phyloP scores from a whole-genome alignment of 306 rosid species.

The peach (Prunus persica) region DNA sequence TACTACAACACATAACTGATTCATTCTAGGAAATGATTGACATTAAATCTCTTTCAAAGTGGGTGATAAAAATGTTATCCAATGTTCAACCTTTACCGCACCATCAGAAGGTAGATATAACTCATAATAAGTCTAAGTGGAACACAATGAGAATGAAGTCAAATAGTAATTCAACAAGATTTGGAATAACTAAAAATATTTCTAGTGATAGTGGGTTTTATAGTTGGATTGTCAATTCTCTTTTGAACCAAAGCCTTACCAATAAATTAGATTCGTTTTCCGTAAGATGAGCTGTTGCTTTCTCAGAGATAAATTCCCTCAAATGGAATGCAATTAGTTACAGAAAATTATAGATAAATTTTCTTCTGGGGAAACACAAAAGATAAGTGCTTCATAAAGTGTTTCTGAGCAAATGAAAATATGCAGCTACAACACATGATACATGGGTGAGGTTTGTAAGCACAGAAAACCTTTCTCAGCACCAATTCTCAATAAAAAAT shows the following conservation, averaged over 20 bases:
- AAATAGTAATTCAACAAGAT: neutral
- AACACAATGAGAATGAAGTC: constrained; percentile 13
- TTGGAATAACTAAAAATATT: neutral
- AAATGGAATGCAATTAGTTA: neutral
- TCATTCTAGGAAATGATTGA: constrained; percentile 8
- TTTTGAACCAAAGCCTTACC: constrained; percentile 13
- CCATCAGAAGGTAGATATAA: constrained; percentile 21
- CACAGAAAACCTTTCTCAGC: neutral
- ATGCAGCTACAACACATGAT: neutral
- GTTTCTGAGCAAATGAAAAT: neutral
- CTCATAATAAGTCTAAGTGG: neutral
- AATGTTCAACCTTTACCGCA: neutral
- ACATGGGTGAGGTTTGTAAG: neutral
- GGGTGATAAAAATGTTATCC: neutral
- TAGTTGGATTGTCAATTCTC: constrained; percentile 24
- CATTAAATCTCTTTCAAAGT: neutral
- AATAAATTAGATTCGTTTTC: constrained; percentile 14
- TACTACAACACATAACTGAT: neutral
- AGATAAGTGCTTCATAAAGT: neutral
- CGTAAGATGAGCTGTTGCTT: constrained; percentile 24
- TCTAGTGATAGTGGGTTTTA: constrained; percentile 3
- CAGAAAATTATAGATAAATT: neutral
- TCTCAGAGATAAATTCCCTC: constrained; percentile 10
- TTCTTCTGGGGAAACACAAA: neutral
- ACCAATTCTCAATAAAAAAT: neutral